Base-by-base conservation (phyloP, 2,329 filamentous ascomycete species). In the Pyrenochaeta sp. region DNA sequence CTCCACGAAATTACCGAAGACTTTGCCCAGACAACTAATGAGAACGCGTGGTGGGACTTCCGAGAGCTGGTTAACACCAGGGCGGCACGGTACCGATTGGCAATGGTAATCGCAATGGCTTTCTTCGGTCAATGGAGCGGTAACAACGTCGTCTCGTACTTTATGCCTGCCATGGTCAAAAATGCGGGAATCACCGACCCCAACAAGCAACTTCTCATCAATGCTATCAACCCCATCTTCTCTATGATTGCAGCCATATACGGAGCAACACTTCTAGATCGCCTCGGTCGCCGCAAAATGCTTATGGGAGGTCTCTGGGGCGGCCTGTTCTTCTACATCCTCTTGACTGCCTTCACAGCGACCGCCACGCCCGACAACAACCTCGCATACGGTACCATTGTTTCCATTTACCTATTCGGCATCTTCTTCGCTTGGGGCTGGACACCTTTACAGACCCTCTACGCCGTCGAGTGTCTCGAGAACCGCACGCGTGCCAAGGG, bases 51-150 rank as follows among this genome's bases (percentile, higher is more conserved):
- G 71, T 74, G 69, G 69, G 71, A 74, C 41, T 71, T 72, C 61
- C 60, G 68, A 18, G 71, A 73, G 56, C 62, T 74, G 1, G 51
- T 46, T 32, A 69, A 74, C 57, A 74, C 69, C n/a, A 60, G 54
- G 15, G 65, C 64, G 6, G 69, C 71, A 0, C 57, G 71, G 7
- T 73, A 74, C 52, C 68, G 76, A 39, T 55, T 78, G 15, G 67
- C 66, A 49, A 72, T 77, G 66, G 75, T 77, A 4, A 74, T 78
- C 11, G 64, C 66, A 10, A 77, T 78, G 74, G 69, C 74, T 0
- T 77, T 76, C 58, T 79, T 78, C 35, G 76, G 77, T 1, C 77
- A 79, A 53, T 76, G 73, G 73, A 67, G 58, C 5, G 76, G 76
- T 1, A 77, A 77, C 61, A 75, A 74, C 48, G 75, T 76, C 6